phyloP scores from a whole-genome alignment of 2,329 filamentous ascomycete genomes.

The Botryotinia globosa region DNA sequence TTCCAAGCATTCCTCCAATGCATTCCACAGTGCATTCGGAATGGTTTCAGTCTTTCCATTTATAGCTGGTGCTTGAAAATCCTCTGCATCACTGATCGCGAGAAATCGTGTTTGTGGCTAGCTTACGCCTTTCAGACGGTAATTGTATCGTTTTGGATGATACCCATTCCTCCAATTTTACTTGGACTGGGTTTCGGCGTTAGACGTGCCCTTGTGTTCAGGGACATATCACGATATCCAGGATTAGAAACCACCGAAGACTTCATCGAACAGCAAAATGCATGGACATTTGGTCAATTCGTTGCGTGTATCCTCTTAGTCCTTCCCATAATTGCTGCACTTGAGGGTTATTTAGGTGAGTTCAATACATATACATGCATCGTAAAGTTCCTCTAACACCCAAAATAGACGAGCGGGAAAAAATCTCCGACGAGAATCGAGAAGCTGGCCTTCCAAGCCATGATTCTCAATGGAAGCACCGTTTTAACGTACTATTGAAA shows the following conservation, averaged over 20 bases:
- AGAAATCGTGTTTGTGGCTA: neutral
- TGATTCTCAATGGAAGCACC: neutral
- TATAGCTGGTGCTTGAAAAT: neutral
- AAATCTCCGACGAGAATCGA: neutral
- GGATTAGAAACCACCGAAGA: conserved; percentile 1
- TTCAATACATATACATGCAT: neutral
- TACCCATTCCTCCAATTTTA: neutral
- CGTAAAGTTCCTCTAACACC: neutral
- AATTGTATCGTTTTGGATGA: neutral
- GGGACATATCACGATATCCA: neutral
- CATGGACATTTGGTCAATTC: conserved; percentile 16
- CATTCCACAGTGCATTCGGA: neutral
- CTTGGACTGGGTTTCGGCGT: neutral
- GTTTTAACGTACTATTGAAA: neutral
- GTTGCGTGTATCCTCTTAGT: conserved; percentile 7
- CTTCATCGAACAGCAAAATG: conserved; percentile 5
- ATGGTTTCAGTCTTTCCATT: neutral
- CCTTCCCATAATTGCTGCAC: conserved; percentile 2
- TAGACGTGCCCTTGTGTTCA: neutral
- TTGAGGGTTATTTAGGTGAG: conserved; percentile 10
- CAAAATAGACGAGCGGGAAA: neutral
- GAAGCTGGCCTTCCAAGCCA: neutral
- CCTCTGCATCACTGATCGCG: neutral
- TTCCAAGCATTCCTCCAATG: conserved; percentile 8
- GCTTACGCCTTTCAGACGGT: conserved; percentile 2